These are phyloP conservation scores for Tricholoma bakamatsutake DNA, from an alignment of 768 basidiomycete genomes.

Conservation along the genomic window DNA sequence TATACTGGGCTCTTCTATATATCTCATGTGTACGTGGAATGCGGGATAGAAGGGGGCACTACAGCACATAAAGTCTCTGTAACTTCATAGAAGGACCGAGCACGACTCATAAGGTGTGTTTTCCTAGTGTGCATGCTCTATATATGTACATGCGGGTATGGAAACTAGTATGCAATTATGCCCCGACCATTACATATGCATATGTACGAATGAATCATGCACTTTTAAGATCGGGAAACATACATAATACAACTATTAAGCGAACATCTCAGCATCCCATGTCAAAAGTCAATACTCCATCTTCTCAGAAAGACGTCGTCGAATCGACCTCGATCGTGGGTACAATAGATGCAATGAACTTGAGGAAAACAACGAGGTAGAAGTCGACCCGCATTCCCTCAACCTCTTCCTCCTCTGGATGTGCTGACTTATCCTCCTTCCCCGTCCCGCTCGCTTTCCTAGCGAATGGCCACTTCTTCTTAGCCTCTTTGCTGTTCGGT, in stretches of 20 bases:
- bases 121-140: too few species aligned
- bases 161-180: background rate
- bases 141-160: background rate
- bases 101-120: too few species aligned
- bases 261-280: background rate
- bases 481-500: slow-evolving; percentile 42
- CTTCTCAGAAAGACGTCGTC: slow-evolving; percentile 61
- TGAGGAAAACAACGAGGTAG: slow-evolving; percentile 97
- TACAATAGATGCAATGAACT: slow-evolving; percentile 97
- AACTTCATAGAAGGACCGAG: too few species aligned
- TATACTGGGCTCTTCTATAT: too few species aligned
- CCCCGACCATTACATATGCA: background rate
- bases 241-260: slow-evolving; percentile 10
- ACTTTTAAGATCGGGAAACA: background rate
- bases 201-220: background rate
- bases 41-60: too few species aligned
- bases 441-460: slow-evolving; percentile 60
- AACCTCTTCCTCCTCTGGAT: slow-evolving; percentile 59
- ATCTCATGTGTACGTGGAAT: too few species aligned
- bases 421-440: slow-evolving; percentile 44
- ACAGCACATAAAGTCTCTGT: too few species aligned
- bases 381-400: slow-evolving; percentile 97
- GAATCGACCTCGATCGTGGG: slow-evolving; percentile 99
- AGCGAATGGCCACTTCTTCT: slow-evolving; percentile 85
- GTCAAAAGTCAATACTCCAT: background rate